Base-by-base conservation (phyloP, 2,329 filamentous ascomycete genomes). In the Coniosporium tulheliwenetii region DNA sequence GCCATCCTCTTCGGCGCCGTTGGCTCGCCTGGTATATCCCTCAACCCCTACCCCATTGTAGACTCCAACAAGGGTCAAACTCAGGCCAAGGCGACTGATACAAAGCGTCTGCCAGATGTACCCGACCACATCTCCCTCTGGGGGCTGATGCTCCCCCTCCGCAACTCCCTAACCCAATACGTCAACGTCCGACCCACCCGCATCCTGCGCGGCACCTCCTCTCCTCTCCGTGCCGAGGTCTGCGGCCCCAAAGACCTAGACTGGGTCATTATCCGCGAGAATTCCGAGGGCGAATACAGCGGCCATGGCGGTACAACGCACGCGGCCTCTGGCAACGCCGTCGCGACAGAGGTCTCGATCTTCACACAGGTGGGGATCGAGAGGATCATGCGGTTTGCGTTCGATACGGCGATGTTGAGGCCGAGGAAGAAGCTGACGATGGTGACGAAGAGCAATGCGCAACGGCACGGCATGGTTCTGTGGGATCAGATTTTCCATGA, bases 121-220 rank as follows among this genome's bases (percentile, higher is more conserved):
- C 77, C 78, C 1, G 78, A 82, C 47, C 72, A 81, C 45, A 71
- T 81, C 43, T 74, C 73, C 0, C 69, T 83, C 1, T 82, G 79
- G 79, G 69, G 70, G 7, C 68, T 79, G 30, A 71, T 80, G 36
- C 62, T 83, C 7, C 75, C 75, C 13, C 81, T 83, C 50, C 71
- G 79, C 32, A 75, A 79, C 39, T 67, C 74, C 32, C 67, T 82
- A 37, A 77, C 81, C 45, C 77, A 81, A 50, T 82, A 80, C 50
- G 70, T 79, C 47, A 83, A 81, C 46, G 67, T 82, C 0, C 69
- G 79, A 1, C 79, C 56, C 0, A 66, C 63, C 7, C 52, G 61
- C 13, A 64, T 68, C 38, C 47, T 68, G 2, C 53, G 55, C 5
- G 65, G 64, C 12, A 64, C 58, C 7, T 52, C 49, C 7, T 60